phyloP scores from a whole-genome alignment of 1,284 basidiomycete genomes.

The Cutaneotrichosporon arboriforme region DNA sequence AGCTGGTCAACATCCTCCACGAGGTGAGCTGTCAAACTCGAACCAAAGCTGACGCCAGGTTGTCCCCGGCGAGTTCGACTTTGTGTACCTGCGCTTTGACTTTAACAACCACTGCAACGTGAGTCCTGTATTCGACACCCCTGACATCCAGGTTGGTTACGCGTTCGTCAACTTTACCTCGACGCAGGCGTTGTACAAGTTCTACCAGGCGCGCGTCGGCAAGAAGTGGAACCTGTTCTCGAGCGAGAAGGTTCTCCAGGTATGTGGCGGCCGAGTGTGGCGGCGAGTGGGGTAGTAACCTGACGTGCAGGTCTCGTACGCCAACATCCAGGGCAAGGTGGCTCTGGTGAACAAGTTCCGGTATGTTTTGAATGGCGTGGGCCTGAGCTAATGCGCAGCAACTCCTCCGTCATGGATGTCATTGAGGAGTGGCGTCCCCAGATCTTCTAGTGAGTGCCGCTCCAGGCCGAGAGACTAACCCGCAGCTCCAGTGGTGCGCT shows the following conservation, averaged over 20 bases:
- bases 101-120: slow-evolving; percentile 48
- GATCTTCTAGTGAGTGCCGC: slow-evolving; percentile 39
- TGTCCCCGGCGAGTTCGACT: slow-evolving; percentile 44
- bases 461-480: neutral
- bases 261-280: slow-evolving; percentile 7
- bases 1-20: slow-evolving; percentile 42
- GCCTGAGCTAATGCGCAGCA: slow-evolving; percentile 21
- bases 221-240: slow-evolving; percentile 47
- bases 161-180: slow-evolving; percentile 44
- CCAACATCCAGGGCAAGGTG: slow-evolving; percentile 46
- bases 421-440: slow-evolving; percentile 44
- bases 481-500: slow-evolving; percentile 32
- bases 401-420: slow-evolving; percentile 44
- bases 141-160: slow-evolving; percentile 39
- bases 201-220: slow-evolving; percentile 38
- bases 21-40: slow-evolving; percentile 26
- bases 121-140: slow-evolving; percentile 10
- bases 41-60: slow-evolving; percentile 24
- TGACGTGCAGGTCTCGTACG: slow-evolving; percentile 40
- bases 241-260: slow-evolving; percentile 48
- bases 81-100: slow-evolving; percentile 48
- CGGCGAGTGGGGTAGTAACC: neutral
- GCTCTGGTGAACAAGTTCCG: slow-evolving; percentile 46
- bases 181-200: slow-evolving; percentile 28
- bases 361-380: slow-evolving; percentile 5